Percentiles rank a stretch among this genome's conserved stretches.
Conservation (phyloP, 306 rosid species). For the Prunus davidiana region DNA sequence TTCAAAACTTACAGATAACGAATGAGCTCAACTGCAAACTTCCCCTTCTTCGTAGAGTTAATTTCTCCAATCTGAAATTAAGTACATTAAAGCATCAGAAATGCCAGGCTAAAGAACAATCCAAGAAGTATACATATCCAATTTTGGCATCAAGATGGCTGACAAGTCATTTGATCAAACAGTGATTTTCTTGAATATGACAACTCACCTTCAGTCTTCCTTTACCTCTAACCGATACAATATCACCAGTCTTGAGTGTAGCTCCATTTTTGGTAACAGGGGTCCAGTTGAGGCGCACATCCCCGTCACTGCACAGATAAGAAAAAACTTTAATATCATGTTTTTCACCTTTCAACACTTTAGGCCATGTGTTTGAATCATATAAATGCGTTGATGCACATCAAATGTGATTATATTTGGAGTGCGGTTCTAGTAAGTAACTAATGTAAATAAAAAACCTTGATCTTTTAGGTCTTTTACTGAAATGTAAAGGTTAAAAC, state of each 20-base stretch:
- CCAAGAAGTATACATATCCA: not conserved
- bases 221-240: conserved; percentile 75
- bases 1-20: conserved; percentile 46
- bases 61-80: conserved; percentile 77
- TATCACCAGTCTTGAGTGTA: conserved; percentile 72
- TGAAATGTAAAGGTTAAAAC: not conserved
- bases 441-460: not conserved
- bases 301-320: conserved; percentile 53
- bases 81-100: conserved; percentile 12
- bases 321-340: conserved; percentile 7
- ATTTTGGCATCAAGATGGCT: not conserved
- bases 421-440: not conserved
- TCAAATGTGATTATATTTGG: not conserved
- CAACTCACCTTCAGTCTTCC: conserved; percentile 78
- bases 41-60: conserved; percentile 78
- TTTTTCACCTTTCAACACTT: not conserved
- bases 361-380: not conserved
- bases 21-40: conserved; percentile 78
- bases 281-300: conserved; percentile 85
- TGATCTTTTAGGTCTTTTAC: not conserved
- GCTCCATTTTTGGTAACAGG: conserved; percentile 75
- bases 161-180: conserved; percentile 12
- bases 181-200: conserved; percentile 14
- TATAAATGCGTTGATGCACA: not conserved
- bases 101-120: conserved; percentile 1